phyloP scores from a whole-genome alignment of 2,329 filamentous ascomycete species.

The Blastomyces gilchristii region DNA sequence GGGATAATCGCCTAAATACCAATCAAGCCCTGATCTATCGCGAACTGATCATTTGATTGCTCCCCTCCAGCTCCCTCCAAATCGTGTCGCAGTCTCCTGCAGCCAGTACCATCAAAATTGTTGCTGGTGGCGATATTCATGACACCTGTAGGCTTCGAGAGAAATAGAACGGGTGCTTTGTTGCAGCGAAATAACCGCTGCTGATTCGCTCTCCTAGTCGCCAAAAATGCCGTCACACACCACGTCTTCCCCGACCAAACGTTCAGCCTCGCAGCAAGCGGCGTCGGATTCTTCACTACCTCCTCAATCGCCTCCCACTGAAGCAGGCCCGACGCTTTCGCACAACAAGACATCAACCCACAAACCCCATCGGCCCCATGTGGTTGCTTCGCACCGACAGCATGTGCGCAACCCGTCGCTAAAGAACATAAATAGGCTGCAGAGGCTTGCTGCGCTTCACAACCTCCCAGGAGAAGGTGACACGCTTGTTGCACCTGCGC shows the following conservation, averaged over 20 bases:
- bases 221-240: slow-evolving; percentile 14
- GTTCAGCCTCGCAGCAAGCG: slow-evolving; percentile 13
- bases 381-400: slow-evolving; percentile 35
- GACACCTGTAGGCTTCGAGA: neutral
- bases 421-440: slow-evolving; percentile 37
- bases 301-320: slow-evolving; percentile 7
- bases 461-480: slow-evolving; percentile 23
- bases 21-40: too few species aligned
- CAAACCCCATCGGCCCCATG: slow-evolving; percentile 33
- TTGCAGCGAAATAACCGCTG: neutral
- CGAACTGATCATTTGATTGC: neutral
- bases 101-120: neutral
- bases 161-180: neutral
- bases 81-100: neutral
- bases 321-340: slow-evolving; percentile 17
- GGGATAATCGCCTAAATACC: slow-evolving; percentile 1
- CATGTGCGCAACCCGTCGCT: slow-evolving; percentile 35
- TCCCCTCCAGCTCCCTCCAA: neutral
- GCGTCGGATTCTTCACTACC: slow-evolving; percentile 8
- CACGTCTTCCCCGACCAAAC: slow-evolving; percentile 13
- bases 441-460: slow-evolving; percentile 27
- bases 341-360: slow-evolving; percentile 24
- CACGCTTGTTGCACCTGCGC: slow-evolving; percentile 11
- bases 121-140: slow-evolving; percentile 1
- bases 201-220: slow-evolving; percentile 5